phyloP scores from a whole-genome alignment of 441 rosid genomes.

The Bocquillonia castaneifolia region DNA sequence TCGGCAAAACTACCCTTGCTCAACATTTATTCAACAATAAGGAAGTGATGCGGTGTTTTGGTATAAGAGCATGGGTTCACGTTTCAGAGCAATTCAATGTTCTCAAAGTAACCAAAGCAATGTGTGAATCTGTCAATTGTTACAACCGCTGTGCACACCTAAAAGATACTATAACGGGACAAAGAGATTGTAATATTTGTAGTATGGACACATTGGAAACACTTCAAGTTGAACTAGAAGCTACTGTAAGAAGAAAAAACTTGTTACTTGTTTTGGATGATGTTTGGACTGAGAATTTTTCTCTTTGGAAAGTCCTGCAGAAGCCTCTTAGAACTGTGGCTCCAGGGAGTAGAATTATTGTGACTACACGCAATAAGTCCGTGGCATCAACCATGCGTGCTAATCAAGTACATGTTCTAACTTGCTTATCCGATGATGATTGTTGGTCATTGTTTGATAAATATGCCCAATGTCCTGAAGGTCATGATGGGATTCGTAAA shows the following conservation, averaged over 20 bases:
- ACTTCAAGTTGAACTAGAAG: not conserved
- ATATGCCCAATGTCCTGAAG: not conserved
- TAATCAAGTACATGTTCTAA: not conserved
- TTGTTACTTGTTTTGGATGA: not conserved
- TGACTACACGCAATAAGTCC: not conserved
- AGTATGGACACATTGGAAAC: not conserved
- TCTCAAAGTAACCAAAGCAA: not conserved
- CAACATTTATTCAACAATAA: not conserved
- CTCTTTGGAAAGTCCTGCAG: not conserved
- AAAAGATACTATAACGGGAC: not conserved
- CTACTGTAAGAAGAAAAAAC: not conserved
- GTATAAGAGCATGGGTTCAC: not conserved
- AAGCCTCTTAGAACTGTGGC: not conserved
- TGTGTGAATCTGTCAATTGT: not conserved
- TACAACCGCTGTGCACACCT: not conserved
- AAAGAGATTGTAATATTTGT: too few species aligned
- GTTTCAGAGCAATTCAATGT: not conserved
- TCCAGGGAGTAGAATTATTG: not conserved
- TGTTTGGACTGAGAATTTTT: not conserved
- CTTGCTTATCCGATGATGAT: not conserved
- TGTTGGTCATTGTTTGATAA: not conserved
- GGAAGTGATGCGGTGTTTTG: not conserved
- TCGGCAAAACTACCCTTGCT: conserved; percentile 6
- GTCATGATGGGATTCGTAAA: not conserved
- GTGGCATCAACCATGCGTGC: not conserved